These are phyloP conservation scores for Orbilia javanica DNA, from an alignment of 2,329 filamentous ascomycete genomes.

Conservation along the genomic window DNA sequence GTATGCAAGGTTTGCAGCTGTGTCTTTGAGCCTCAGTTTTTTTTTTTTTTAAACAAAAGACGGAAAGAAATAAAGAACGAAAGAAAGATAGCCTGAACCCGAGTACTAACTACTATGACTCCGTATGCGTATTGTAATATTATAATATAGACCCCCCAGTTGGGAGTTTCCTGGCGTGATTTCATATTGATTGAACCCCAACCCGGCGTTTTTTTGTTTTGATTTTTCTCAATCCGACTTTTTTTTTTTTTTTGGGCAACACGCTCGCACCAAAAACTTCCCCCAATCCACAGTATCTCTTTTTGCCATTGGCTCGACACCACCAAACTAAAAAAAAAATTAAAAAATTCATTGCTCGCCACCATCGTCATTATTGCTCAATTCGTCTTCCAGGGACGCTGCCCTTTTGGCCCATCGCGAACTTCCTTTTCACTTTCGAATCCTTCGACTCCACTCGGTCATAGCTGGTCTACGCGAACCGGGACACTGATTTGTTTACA, in stretches of 20 bases:
- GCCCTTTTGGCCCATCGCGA: constrained; percentile 10
- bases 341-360: neutral
- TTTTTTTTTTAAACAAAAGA: too few species aligned
- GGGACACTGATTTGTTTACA: constrained; percentile 39
- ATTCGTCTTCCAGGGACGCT: constrained; percentile 2
- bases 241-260: constrained; percentile 27
- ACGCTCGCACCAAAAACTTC: neutral
- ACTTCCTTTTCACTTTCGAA: neutral
- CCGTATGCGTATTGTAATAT: too few species aligned
- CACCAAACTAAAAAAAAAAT: neutral
- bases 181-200: too few species aligned
- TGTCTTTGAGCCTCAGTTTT: neutral
- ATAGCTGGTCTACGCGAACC: constrained; percentile 7
- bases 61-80: too few species aligned
- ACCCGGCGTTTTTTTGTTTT: constrained; percentile 22
- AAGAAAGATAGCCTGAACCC: too few species aligned
- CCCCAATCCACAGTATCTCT: neutral
- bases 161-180: too few species aligned
- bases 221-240: constrained; percentile 2
- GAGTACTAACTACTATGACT: too few species aligned
- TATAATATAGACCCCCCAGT: too few species aligned
- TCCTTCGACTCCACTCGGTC: neutral
- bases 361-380: constrained; percentile 34
- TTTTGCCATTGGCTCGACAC: constrained; percentile 19
- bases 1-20: constrained; percentile 14